phyloP scores from a whole-genome alignment of 2,329 filamentous ascomycete species.

The Domatiomyces catenatus region DNA sequence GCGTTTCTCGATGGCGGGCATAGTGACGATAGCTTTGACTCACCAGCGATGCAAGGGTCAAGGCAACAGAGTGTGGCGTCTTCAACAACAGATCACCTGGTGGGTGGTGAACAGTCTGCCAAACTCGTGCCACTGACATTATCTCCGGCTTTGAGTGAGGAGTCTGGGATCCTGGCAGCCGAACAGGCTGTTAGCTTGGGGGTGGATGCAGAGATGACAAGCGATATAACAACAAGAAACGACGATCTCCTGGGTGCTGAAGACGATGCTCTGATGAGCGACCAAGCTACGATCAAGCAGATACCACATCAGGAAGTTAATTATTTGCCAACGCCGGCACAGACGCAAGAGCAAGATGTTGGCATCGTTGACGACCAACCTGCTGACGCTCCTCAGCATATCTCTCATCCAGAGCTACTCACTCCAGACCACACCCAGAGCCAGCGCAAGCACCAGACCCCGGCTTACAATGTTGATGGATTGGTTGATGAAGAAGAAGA shows the following conservation, averaged over 20 bases:
- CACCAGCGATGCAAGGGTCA: neutral
- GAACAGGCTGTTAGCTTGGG: neutral
- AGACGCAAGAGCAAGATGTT: neutral
- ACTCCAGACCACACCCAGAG: conserved; percentile 11
- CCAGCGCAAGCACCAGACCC: neutral
- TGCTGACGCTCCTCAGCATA: neutral
- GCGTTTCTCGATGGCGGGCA: neutral
- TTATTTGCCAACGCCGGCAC: neutral
- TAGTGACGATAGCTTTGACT: neutral
- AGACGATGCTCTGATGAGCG: neutral
- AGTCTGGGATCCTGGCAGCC: neutral
- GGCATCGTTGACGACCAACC: neutral
- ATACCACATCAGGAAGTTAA: neutral
- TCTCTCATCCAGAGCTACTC: conserved; percentile 3
- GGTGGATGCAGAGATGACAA: neutral
- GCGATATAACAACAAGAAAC: neutral
- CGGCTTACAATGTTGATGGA: neutral
- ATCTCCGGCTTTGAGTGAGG: neutral
- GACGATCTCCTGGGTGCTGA: neutral
- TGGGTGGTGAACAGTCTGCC: neutral
- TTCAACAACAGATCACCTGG: neutral
- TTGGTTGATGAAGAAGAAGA: neutral
- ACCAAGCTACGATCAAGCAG: neutral
- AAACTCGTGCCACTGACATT: neutral
- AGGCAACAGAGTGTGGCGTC: neutral